A percentile compares a stretch with the other conserved stretches of the same genome.
phyloP scores from a whole-genome alignment of 257 asterid species.

The Paulownia fortunei region DNA sequence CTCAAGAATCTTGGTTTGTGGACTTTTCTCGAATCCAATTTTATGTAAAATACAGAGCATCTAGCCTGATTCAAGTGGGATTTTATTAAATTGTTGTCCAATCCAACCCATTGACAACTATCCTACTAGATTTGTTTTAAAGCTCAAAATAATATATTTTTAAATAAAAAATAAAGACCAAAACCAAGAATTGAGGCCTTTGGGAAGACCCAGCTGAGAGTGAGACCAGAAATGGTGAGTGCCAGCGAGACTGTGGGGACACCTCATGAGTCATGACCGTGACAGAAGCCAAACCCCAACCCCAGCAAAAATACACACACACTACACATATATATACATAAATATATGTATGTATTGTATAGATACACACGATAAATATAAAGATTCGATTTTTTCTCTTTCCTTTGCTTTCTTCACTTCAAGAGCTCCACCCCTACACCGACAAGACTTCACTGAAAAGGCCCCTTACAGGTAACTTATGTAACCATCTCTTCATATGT shows the following conservation, averaged over 20 bases:
- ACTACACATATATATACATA: background rate
- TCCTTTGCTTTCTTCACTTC: slow-evolving; percentile 18
- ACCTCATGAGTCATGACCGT: slow-evolving; percentile 19
- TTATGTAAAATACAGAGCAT: too few species aligned
- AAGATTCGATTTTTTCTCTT: slow-evolving; percentile 34
- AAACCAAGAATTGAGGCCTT: background rate
- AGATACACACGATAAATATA: background rate
- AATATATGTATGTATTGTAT: background rate
- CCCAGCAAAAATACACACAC: background rate
- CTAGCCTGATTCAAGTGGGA: too few species aligned
- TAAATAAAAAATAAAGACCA: background rate
- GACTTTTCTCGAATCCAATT: too few species aligned
- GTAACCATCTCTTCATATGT: background rate
- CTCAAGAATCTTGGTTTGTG: too few species aligned
- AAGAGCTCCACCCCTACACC: slow-evolving; percentile 33
- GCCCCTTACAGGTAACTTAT: slow-evolving; percentile 21
- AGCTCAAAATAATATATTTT: too few species aligned
- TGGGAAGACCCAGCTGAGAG: background rate
- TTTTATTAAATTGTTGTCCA: too few species aligned
- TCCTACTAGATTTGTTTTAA: too few species aligned
- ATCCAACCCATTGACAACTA: too few species aligned
- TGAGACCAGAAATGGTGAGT: slow-evolving; percentile 8
- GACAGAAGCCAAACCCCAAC: background rate
- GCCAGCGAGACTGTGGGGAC: slow-evolving; percentile 34
- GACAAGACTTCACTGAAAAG: slow-evolving; percentile 22